Base-by-base conservation (phyloP, 495 filamentous ascomycete genomes). In the Talaromyces thailandensis region DNA sequence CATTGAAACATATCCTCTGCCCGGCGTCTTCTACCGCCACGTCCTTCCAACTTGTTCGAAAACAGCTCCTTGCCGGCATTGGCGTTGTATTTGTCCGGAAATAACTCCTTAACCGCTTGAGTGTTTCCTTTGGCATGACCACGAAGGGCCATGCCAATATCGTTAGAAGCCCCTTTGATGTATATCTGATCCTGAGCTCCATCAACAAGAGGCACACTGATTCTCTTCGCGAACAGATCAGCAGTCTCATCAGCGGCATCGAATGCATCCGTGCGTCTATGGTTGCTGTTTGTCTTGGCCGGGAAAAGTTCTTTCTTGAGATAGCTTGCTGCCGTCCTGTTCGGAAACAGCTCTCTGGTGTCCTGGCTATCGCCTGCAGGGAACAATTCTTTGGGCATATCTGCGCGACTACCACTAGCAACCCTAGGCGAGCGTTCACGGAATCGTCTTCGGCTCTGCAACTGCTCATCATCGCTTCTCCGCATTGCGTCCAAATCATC, bases 21-120 rank as follows among this genome's bases (percentile, higher is more conserved):
- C 60, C 70, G 73, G 35, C 78, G 77, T 21, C 79, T 73, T 45
- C 72, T 76, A 18, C 76, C 77, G 35, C 79, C 80, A 55, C 79
- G 71, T 11, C 80, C 81, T 61, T 77, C 73, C n/a, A 81, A 62
- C 56, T 76, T 83, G 35, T 81, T 79, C 2, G 74, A 71, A 62
- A 93, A 91, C 6, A 93, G 73, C 69, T 92, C 89, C 73, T 91
- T 92, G 26, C 83, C 84, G 6, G 83, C 73, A 71, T 91, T 90
- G 16, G 68, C 71, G 28, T 77, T 80, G 61, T 84, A 84, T 63
- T 85, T 88, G 4, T 80, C 79, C 9, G 89, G 88, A 62, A 92
- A 92, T 14, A 92, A 71, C 69, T 92, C 89, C 59, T 82, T 86
- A 3, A 81, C 85, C 1, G 82, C 84, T 11, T 81, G 72, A 9